Percentiles rank a stretch among this genome's conserved stretches.
These are phyloP conservation scores for Cicer chorassanicum DNA, from an alignment of 306 rosid species.

Conservation along the genomic window DNA sequence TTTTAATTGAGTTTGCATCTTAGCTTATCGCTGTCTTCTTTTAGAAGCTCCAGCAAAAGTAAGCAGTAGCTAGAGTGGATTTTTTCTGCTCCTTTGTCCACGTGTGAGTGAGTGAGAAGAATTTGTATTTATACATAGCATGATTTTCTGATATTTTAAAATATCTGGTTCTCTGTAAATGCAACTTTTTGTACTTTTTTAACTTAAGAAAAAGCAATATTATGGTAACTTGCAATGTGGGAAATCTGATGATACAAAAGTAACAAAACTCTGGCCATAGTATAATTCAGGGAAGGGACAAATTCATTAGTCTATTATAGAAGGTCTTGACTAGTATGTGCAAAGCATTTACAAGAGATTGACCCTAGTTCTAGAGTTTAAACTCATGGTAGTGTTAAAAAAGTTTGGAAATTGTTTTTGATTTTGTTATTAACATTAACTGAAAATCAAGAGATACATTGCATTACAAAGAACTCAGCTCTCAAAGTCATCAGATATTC, in stretches of 20 bases:
- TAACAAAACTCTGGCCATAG: neutral
- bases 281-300: neutral
- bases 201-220: neutral
- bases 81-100: constrained; percentile 35
- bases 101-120: constrained; percentile 40
- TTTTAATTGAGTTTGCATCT: constrained; percentile 11
- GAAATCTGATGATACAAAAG: neutral
- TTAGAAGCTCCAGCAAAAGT: neutral
- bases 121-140: constrained; percentile 24
- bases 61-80: neutral
- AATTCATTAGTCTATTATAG: neutral
- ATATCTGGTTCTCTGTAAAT: constrained; percentile 39
- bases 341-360: neutral
- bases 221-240: constrained; percentile 24
- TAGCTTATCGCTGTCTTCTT: constrained; percentile 18
- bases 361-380: neutral
- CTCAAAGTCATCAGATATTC: neutral
- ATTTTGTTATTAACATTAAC: neutral
- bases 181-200: constrained; percentile 31
- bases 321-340: neutral
- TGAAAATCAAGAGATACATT: neutral
- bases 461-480: neutral
- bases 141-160: constrained; percentile 37
- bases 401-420: neutral
- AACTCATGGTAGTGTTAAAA: neutral